A percentile compares a stretch with the other conserved stretches of the same genome.
Evolutionary conservation across 352 stramenopile genomes (phyloP).

Genomic region (Pythium coloratum): DNA sequence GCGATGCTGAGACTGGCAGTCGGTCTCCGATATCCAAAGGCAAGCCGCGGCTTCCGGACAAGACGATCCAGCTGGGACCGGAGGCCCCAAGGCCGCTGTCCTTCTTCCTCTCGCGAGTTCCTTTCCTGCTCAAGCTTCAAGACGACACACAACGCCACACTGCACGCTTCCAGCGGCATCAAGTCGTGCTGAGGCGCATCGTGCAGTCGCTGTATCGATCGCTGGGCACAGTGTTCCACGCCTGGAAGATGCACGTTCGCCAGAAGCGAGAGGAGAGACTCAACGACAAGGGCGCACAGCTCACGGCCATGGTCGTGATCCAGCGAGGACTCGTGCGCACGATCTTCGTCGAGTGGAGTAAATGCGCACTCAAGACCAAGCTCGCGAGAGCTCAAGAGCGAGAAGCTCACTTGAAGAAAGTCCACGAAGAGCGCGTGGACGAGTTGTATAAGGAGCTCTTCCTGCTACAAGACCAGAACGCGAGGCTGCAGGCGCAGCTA

Average conservation of each 20-base stretch:
- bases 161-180: conserved; percentile 38
- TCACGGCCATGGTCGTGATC: conserved; percentile 53
- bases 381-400: conserved; percentile 3
- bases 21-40: not conserved
- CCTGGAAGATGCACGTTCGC: conserved; percentile 43
- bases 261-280: conserved; percentile 41
- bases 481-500: conserved; percentile 22
- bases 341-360: conserved; percentile 60
- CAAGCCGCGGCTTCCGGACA: not conserved
- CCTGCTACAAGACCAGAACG: conserved; percentile 36
- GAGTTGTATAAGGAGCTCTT: conserved; percentile 45
- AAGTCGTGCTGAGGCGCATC: conserved; percentile 48
- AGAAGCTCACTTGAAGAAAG: conserved; percentile 25
- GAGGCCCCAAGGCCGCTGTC: conserved; percentile 33
- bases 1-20: not conserved
- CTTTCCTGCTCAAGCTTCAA: conserved; percentile 43
- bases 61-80: conserved; percentile 11
- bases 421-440: conserved; percentile 36
- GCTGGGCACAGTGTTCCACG: conserved; percentile 54
- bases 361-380: conserved; percentile 32
- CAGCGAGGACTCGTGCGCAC: conserved; percentile 46
- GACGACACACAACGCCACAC: conserved; percentile 36
- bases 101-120: conserved; percentile 48
- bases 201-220: conserved; percentile 56
- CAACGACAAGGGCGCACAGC: conserved; percentile 46